Evolutionary conservation across 2,329 filamentous ascomycete species (phyloP), one percentile per base, ranked within the genome.

Genomic region (Aspergillus ochraceus): DNA sequence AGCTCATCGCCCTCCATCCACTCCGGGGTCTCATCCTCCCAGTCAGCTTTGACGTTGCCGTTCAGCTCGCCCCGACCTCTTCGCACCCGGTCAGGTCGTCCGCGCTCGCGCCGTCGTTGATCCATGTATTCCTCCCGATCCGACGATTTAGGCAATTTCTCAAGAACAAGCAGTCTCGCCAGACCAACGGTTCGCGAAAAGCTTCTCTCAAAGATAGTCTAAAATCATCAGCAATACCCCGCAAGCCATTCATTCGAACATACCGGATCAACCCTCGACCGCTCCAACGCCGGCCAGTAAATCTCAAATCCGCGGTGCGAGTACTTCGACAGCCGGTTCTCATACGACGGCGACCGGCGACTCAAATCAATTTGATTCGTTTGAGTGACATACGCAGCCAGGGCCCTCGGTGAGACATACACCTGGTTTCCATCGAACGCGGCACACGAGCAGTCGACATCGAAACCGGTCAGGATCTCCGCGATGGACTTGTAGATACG

Each of bases 401-500:
- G 74, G 2, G 91, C 91, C 59, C 92, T 84, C 2, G 92, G 92
- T 2, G 89, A 88, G 24, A 87, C 87, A 70, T 89, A 96, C 19
- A 96, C 91, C 69, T 95, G 89, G 20, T 84, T 83, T 39, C 92
- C 92, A 72, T 95, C 87, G 66, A 90, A 96, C 3, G 90, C 91
- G 24, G 87, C 89, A 62, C 91, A 91, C 0, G 90, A 89, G 71
- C 89, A 92, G 71, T 95, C 91, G 52, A 96, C 91, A 67, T 96
- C 92, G 67, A 96, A 96, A 0, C 92, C 92, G 3, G 91, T 92
- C 24, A 96, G 81, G 39, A 96, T 93, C 72, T 96, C 90, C 1
- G 90, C 89, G 50, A 96, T 78, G 0, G 88, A 92, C 69, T 91
- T 91, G 79, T 96, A 96, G 42, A 95, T 86, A 39, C 91, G 88